phyloP scores from a whole-genome alignment of 148 eudicot genomes.

The Drosera capensis region DNA sequence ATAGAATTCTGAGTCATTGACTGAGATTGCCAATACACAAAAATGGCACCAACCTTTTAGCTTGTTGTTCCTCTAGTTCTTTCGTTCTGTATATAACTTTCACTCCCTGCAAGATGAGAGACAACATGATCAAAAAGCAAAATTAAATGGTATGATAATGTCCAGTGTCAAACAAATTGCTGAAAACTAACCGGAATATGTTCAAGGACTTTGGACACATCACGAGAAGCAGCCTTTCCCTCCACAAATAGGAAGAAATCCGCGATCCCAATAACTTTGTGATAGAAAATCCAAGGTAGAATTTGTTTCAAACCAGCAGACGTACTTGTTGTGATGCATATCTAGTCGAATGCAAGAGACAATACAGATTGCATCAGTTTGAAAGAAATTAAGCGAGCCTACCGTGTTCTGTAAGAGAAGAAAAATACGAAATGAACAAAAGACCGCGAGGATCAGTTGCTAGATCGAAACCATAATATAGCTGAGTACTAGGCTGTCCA shows the following conservation, averaged over 20 bases:
- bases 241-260: slow-evolving; percentile 49
- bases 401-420: too few relatives aligned
- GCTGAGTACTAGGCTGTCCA: too few relatives aligned
- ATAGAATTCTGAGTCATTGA: too few relatives aligned
- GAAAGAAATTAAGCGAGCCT: too few relatives aligned
- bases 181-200: slow-evolving; percentile 52
- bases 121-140: not conserved
- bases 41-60: slow-evolving; percentile 36
- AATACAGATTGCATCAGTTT: not conserved
- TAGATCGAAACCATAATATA: too few relatives aligned
- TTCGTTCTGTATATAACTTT: slow-evolving; percentile 47
- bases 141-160: too few relatives aligned
- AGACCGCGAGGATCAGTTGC: too few relatives aligned
- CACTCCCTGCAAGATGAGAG: slow-evolving; percentile 29
- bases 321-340: slow-evolving; percentile 64
- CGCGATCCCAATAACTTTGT: slow-evolving; percentile 53
- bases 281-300: slow-evolving; percentile 73
- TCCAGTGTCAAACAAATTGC: too few relatives aligned
- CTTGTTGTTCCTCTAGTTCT: slow-evolving; percentile 63
- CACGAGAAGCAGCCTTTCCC: slow-evolving; percentile 47
- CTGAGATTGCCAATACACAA: not conserved
- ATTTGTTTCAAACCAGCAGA: slow-evolving; percentile 69
- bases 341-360: slow-evolving; percentile 15
- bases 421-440: too few relatives aligned
- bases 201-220: slow-evolving; percentile 36